Evolutionary conservation across 352 stramenopile species (phyloP).

Genomic region (Bremia lactucae): DNA sequence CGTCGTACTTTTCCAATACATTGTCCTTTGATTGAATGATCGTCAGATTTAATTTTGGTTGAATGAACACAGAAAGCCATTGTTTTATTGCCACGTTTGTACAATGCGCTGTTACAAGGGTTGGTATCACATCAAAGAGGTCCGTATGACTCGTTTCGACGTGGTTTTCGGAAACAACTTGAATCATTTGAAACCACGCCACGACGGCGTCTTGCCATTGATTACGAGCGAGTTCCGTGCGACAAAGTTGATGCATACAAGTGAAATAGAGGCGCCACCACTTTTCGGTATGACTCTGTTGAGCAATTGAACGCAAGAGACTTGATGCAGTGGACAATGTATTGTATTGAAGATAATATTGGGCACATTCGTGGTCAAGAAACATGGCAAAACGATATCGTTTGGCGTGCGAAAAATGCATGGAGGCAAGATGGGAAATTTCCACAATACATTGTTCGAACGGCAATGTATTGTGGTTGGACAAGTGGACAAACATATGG

Average conservation of each 20-base stretch:
- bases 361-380: slow-evolving; percentile 55
- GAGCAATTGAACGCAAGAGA: slow-evolving; percentile 51
- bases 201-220: slow-evolving; percentile 40
- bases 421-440: slow-evolving; percentile 60
- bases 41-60: slow-evolving; percentile 34
- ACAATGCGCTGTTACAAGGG: slow-evolving; percentile 35
- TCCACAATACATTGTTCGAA: slow-evolving; percentile 59
- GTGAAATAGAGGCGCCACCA: slow-evolving; percentile 55
- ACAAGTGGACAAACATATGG: slow-evolving; percentile 37
- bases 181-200: slow-evolving; percentile 55
- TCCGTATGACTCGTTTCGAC: slow-evolving; percentile 34
- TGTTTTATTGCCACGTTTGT: neutral
- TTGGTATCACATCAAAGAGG: slow-evolving; percentile 35
- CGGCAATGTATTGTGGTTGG: slow-evolving; percentile 1
- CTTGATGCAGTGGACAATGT: slow-evolving; percentile 59
- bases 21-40: slow-evolving; percentile 37
- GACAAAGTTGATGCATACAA: slow-evolving; percentile 46
- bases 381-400: slow-evolving; percentile 72
- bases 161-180: slow-evolving; percentile 37
- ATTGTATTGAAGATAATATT: slow-evolving; percentile 38
- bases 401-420: slow-evolving; percentile 62
- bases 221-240: slow-evolving; percentile 40
- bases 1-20: slow-evolving; percentile 30
- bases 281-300: slow-evolving; percentile 68
- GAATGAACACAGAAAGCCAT: too few relatives aligned